Base-by-base conservation (phyloP, 2,329 filamentous ascomycete species). In the Amauroascus niger region DNA sequence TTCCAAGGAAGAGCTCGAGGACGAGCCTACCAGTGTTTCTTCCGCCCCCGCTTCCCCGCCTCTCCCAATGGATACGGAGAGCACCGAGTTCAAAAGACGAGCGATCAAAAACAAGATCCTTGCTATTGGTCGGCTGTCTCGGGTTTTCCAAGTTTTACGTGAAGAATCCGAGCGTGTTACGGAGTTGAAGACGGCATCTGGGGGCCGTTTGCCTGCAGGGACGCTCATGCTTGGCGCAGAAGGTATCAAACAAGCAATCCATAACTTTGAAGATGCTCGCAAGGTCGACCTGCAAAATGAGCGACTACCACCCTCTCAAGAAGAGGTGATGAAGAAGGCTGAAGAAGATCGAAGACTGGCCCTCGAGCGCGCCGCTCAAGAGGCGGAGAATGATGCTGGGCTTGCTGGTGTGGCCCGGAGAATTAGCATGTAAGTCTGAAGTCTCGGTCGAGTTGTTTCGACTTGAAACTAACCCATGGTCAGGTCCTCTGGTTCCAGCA, bases 31-130 rank as follows among this genome's bases (percentile, higher is more conserved):
- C 1, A 82, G 84, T n/a, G 76, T 83, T 5, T 77, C 79, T 14
- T 84, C 83, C 1, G 86, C 82, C 5, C 86, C 88, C 0, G 71
- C 79, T 8, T 95, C 91, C 9, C 88, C 91, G 33, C 82, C 89
- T 1, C 70, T 84, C 44, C 72, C 75, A 33, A 72, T 78, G 64
- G 91, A 97, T 64, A 83, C 86, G 11, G 89, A 95, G 49, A 90
- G 86, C 50, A 88, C 85, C 63, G 93, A 98, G 68, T 91, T 86
- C 77, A 97, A 96, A 79, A 82, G 93, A 65, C 84, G 90, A 44
- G 90, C 90, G 2, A 95, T 98, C 80, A 97, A 97, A 79, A 98
- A 98, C 83, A 98, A 98, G 78, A 97, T 98, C 66, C 76, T 98
- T 63, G 93, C 93, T 57, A 98, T 98, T 65, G 93, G 93, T 28